These are phyloP conservation scores for Stylosanthes scabra DNA, from an alignment of 331 rosid genomes.

Conservation along the genomic window DNA sequence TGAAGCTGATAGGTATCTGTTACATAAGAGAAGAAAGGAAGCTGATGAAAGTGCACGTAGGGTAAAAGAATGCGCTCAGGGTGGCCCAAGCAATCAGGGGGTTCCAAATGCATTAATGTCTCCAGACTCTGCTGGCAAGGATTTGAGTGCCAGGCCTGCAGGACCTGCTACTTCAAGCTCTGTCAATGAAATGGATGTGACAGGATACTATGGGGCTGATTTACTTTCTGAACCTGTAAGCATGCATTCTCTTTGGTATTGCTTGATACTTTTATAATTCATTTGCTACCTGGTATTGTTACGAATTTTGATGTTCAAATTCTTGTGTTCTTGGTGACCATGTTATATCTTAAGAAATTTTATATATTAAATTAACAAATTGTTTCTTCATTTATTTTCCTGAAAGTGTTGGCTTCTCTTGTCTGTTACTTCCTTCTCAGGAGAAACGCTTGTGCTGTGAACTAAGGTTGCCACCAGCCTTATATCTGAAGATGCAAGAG, in stretches of 20 bases:
- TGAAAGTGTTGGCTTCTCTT: constrained; percentile 25
- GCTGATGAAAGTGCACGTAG: constrained; percentile 68
- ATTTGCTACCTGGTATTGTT: background rate
- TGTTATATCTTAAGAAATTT: background rate
- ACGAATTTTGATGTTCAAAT: background rate
- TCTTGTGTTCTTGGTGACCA: background rate
- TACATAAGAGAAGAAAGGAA: constrained; percentile 71
- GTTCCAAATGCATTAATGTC: constrained; percentile 66
- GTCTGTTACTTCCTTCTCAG: too few relatives aligned
- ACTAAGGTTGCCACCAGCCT: constrained; percentile 66
- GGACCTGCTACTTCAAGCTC: constrained; percentile 70
- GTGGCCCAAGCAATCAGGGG: constrained; percentile 74
- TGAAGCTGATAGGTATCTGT: constrained; percentile 76
- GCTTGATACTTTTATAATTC: background rate
- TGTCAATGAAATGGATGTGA: constrained; percentile 58
- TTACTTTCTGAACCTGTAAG: constrained; percentile 91
- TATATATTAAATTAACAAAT: background rate
- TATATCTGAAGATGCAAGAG: constrained; percentile 85
- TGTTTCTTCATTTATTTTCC: constrained; percentile 24
- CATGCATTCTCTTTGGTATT: constrained; percentile 14
- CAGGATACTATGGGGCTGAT: constrained; percentile 77
- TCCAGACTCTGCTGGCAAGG: constrained; percentile 67
- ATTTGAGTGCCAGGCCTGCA: constrained; percentile 64
- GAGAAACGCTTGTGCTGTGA: constrained; percentile 93
- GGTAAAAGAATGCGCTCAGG: constrained; percentile 63